Evolutionary conservation across 2,329 filamentous ascomycete genomes (phyloP), one percentile per base, ranked within the genome.

Genomic region (Phyllosticta paracitricarpa): DNA sequence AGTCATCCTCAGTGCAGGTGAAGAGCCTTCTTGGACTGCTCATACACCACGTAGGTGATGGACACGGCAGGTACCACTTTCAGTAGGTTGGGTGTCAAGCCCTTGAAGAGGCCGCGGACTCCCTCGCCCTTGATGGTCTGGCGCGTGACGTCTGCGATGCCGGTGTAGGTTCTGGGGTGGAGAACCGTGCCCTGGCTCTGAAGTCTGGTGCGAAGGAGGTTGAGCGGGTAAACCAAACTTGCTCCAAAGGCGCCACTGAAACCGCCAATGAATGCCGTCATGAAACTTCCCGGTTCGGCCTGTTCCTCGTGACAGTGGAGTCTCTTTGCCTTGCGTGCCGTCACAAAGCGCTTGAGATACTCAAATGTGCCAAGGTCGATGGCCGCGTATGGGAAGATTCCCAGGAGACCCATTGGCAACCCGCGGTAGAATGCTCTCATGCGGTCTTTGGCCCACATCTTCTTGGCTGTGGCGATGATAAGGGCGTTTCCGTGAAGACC

Each of bases 281-380:
- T 83, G 67, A 97, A 85, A 65, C 93, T 94, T 64, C 87, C 89
- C 6, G 90, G 88, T 40, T 84, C 75, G 9, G 84, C 81, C 51
- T 90, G 86, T 66, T 96, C 91, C 66, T 96, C 90, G 72, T 96
- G 89, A 66, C 89, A 86, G 53, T 86, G 84, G 9, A 83, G 76
- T 35, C 81, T 76, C 62, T 83, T 85, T 12, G 91, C 89, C 69
- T 91, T 89, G 65, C 87, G 86, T 3, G 77, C 77, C 35, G 88
- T 83, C 65, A 95, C 85, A 7, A 81, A 81, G 56, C 83, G 84
- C 76, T 99, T 99, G 64, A 97, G 82, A 63, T 94, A 85, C 76
- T 99, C 94, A 70, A 97, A 99, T 0, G 91, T 96, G 65, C 90
- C 91, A 69, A 99, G 87, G 71, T 99, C 94, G 70, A 99, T 95